phyloP scores from a whole-genome alignment of 805 yeast species.

The Wickerhamomyces pijperi region DNA sequence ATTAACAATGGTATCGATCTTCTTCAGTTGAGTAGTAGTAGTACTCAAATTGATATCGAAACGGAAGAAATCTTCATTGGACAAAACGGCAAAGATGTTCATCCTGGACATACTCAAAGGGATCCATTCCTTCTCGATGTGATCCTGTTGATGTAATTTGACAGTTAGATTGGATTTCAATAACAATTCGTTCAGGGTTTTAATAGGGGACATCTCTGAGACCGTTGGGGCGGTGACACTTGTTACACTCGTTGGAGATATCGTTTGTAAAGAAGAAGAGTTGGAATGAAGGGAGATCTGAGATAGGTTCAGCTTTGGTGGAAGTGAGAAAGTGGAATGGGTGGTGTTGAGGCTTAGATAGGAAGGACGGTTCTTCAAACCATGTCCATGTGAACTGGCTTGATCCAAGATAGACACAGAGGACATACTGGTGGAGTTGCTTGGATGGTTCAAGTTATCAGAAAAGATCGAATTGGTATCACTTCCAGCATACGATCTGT shows the following conservation, averaged over 20 bases:
- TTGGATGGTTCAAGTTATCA: constrained; percentile 12
- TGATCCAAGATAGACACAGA: constrained; percentile 9
- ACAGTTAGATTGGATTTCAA: constrained; percentile 13
- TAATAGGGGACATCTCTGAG: constrained; percentile 1
- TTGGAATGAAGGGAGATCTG: not conserved
- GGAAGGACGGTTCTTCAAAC: not conserved
- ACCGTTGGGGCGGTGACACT: not conserved
- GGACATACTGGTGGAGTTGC: constrained; percentile 17
- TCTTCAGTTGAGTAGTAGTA: not conserved
- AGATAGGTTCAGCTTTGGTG: not conserved
- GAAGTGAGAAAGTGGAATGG: not conserved
- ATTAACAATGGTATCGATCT: constrained; percentile 8
- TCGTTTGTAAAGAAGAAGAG: constrained; percentile 5
- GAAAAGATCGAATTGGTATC: constrained; percentile 7
- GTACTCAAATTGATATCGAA: constrained; percentile 6
- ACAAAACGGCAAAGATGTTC: constrained; percentile 10
- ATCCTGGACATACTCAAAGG: constrained; percentile 16
- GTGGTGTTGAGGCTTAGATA: not conserved
- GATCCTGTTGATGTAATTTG: constrained; percentile 15
- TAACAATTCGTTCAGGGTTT: constrained; percentile 9
- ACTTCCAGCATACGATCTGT: no score
- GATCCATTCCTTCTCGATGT: constrained; percentile 15
- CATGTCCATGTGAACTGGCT: no score
- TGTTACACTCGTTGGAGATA: no score
- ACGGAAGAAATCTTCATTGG: constrained; percentile 13